Evolutionary conservation across 2,329 filamentous ascomycete genomes (phyloP).

Genomic region (Cladorrhinum sp.): DNA sequence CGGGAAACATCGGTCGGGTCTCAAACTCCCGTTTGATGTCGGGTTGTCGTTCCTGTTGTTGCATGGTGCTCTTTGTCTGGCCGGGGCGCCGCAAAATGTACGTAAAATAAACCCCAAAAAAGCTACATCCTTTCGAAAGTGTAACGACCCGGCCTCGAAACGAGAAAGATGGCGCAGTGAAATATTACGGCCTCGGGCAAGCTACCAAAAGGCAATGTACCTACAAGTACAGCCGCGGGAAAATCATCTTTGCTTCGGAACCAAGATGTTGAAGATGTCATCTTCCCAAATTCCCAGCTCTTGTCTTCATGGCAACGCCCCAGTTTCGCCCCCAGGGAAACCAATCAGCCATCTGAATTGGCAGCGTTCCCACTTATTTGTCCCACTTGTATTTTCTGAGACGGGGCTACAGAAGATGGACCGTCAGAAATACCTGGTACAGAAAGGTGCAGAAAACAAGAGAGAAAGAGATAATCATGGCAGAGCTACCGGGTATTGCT

Average conservation of each 20-base stretch:
- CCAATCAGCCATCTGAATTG: not conserved
- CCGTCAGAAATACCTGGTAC: no score
- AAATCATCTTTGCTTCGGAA: not conserved
- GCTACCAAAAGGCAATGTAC: no score
- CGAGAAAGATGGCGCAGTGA: slow-evolving; percentile 4
- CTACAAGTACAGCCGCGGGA: not conserved
- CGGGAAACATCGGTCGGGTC: not conserved
- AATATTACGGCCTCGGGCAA: not conserved
- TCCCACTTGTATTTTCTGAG: no score
- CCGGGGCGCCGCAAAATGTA: slow-evolving; percentile 6
- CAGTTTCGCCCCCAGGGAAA: not conserved
- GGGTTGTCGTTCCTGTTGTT: not conserved
- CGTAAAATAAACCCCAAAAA: slow-evolving; percentile 10
- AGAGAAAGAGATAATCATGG: no score
- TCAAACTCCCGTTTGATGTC: slow-evolving; percentile 1
- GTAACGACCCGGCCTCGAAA: slow-evolving; percentile 6
- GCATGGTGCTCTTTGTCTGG: not conserved
- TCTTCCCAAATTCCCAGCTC: no score
- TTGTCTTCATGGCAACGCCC: no score
- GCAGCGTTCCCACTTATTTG: no score
- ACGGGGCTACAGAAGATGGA: no score
- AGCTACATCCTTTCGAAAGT: slow-evolving; percentile 5
- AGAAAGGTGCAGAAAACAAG: no score
- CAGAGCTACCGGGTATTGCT: not conserved
- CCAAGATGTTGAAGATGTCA: not conserved